Conservation (phyloP, 192 early-diverging fungal genomes). For the Coemansia sp. region DNA sequence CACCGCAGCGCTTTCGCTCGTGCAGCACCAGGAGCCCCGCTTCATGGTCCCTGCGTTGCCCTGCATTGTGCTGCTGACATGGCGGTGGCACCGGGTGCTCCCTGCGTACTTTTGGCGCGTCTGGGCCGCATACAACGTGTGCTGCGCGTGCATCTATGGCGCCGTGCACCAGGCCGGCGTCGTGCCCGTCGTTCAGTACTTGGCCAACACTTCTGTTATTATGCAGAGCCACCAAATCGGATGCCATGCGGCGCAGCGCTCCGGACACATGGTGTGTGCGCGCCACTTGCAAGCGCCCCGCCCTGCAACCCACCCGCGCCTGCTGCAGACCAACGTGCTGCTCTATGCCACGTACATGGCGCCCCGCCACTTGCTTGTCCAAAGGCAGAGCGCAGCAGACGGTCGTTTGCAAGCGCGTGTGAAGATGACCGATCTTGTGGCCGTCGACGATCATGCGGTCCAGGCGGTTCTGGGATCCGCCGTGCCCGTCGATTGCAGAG, state of each 20-base stretch:
- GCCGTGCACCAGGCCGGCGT: conserved; percentile 75
- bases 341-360: conserved; percentile 34
- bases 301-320: too few species aligned
- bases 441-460: conserved; percentile 11
- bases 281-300: not conserved
- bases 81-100: conserved; percentile 50
- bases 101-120: conserved; percentile 36
- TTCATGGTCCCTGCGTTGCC: conserved; percentile 74
- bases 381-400: not conserved
- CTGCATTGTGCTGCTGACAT: conserved; percentile 55
- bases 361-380: conserved; percentile 44
- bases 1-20: conserved; percentile 57
- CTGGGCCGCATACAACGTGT: conserved; percentile 68
- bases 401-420: conserved; percentile 12
- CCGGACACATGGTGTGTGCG: conserved; percentile 18
- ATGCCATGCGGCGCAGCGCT: conserved; percentile 10
- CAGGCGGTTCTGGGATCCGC: conserved; percentile 13
- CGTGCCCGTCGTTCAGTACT: conserved; percentile 55
- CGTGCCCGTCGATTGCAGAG: conserved; percentile 16
- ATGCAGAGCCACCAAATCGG: conserved; percentile 1
- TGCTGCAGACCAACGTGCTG: conserved; percentile 15
- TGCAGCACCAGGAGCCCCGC: conserved; percentile 82
- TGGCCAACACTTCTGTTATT: conserved; percentile 16
- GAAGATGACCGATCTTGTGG: conserved; percentile 45
- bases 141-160: conserved; percentile 58